Conservation (phyloP, 202 grass and related monocot species). For the Setaria italica region DNA sequence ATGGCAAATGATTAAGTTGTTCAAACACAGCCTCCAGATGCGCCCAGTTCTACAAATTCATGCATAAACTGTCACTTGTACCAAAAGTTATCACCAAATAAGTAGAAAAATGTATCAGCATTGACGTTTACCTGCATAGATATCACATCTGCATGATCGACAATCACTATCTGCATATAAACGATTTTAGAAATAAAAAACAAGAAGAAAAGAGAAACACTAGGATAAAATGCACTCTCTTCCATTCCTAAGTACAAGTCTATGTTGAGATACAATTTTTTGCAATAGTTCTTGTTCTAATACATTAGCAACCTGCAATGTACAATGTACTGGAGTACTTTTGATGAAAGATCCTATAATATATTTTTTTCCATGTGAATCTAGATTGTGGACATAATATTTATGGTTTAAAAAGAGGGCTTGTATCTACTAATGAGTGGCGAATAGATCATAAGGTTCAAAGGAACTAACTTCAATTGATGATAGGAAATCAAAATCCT, state of each 20-base stretch:
- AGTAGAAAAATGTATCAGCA: constrained; percentile 33
- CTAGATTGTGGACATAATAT: constrained; percentile 25
- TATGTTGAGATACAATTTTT: constrained; percentile 19
- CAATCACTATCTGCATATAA: constrained; percentile 70
- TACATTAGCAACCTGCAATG: constrained; percentile 27
- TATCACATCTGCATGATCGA: constrained; percentile 94
- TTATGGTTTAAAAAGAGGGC: constrained; percentile 23
- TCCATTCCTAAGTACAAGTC: constrained; percentile 23
- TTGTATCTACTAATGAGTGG: constrained; percentile 33
- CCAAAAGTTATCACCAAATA: constrained; percentile 38
- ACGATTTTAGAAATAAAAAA: constrained; percentile 4
- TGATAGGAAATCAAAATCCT: constrained; percentile 90
- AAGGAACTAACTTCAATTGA: constrained; percentile 80
- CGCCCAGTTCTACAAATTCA: constrained; percentile 75
- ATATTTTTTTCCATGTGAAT: not conserved
- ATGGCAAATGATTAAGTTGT: constrained; percentile 78
- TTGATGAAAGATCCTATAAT: not conserved
- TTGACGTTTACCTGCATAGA: constrained; percentile 76
- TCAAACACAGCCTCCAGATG: constrained; percentile 87
- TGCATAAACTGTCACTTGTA: constrained; percentile 40
- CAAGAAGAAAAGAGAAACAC: constrained; percentile 12
- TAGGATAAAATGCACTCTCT: not conserved
- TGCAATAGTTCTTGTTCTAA: not conserved
- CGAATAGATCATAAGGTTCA: constrained; percentile 38
- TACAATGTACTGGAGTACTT: constrained; percentile 1